phyloP scores from a whole-genome alignment of 352 stramenopile genomes.

The Pythium rhizo-oryzae region DNA sequence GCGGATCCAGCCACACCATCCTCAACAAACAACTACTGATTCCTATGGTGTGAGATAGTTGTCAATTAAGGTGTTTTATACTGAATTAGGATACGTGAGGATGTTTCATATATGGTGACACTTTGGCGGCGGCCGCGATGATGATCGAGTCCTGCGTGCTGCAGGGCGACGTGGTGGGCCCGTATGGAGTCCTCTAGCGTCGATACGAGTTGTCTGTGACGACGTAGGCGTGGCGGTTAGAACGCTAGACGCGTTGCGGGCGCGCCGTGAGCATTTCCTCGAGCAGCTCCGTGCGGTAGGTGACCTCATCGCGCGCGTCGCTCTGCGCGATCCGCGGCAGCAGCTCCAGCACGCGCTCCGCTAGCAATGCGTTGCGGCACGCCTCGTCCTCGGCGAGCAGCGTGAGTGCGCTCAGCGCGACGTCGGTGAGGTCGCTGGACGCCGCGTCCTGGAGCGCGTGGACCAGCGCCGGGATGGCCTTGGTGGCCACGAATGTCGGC shows the following conservation, averaged over 20 bases:
- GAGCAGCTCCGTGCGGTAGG: constrained; percentile 1
- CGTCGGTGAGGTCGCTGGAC: constrained; percentile 10
- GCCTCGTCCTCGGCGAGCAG: constrained; percentile 10
- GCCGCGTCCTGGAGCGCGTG: constrained; percentile 3
- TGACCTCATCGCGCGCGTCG: constrained; percentile 16
- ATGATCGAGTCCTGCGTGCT: no score
- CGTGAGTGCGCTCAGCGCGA: constrained; percentile 11
- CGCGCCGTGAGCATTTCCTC: not conserved
- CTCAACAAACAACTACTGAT: constrained; percentile 10
- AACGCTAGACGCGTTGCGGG: not conserved
- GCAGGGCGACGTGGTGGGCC: no score
- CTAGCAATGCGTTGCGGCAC: constrained; percentile 2
- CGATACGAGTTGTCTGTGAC: no score
- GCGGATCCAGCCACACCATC: not conserved
- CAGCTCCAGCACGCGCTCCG: not conserved
- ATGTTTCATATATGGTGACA: no score
- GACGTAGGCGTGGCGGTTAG: no score
- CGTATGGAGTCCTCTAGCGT: no score
- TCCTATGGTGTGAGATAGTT: not conserved
- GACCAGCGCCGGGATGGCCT: constrained; percentile 15
- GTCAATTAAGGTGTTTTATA: not conserved
- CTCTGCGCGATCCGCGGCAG: not conserved
- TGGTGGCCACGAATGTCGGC: constrained; percentile 6
- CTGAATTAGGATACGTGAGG: constrained; percentile 15
- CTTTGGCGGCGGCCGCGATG: no score